phyloP scores from a whole-genome alignment of 495 filamentous ascomycete genomes.

The Lophiostoma macrostomum region DNA sequence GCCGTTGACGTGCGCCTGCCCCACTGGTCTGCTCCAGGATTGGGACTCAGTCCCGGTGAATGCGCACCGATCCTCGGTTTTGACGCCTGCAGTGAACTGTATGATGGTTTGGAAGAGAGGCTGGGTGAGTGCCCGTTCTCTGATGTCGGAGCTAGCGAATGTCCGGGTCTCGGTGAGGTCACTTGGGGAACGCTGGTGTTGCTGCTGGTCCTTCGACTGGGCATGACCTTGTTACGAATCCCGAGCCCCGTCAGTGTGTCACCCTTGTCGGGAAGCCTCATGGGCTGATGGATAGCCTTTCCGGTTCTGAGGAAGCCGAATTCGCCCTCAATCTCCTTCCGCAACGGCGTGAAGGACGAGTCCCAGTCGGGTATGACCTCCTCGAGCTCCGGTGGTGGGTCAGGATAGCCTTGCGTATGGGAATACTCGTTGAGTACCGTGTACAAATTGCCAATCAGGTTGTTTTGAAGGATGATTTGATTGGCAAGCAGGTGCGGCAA shows the following conservation, averaged over 20 bases:
- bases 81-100: constrained; percentile 17
- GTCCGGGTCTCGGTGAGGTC: constrained; percentile 15
- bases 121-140: constrained; percentile 27
- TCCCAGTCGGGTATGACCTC: constrained; percentile 72
- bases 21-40: not conserved
- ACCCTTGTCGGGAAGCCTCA: constrained; percentile 47
- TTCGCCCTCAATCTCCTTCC: constrained; percentile 66
- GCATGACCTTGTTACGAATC: constrained; percentile 39
- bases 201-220: constrained; percentile 8
- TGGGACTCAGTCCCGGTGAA: constrained; percentile 17
- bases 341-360: constrained; percentile 59
- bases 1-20: constrained; percentile 18
- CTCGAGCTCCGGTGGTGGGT: constrained; percentile 69
- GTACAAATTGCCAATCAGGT: constrained; percentile 79
- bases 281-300: constrained; percentile 66
- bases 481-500: constrained; percentile 71
- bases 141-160: constrained; percentile 6
- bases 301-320: constrained; percentile 67
- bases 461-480: constrained; percentile 79
- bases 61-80: constrained; percentile 28
- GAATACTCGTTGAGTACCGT: constrained; percentile 78
- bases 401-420: constrained; percentile 65
- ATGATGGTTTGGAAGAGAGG: constrained; percentile 24
- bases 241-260: constrained; percentile 37
- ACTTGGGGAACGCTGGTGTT: not conserved